Conservation (phyloP, 345 rosid species). For the Adansonia digitata region DNA sequence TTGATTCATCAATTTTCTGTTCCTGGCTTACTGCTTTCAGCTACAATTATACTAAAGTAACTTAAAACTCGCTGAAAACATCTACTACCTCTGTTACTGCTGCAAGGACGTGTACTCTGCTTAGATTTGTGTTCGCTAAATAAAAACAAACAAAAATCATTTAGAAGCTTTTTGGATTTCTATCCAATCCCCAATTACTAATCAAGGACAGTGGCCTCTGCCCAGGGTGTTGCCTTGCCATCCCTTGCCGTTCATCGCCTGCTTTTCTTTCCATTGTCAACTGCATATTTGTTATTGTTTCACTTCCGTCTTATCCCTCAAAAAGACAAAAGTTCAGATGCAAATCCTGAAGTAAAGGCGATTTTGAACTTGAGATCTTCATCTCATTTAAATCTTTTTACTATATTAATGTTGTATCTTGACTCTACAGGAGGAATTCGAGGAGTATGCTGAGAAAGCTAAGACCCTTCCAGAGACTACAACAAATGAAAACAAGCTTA, state of each 20-base stretch:
- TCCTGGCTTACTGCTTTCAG: background rate
- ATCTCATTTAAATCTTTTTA: too few species aligned
- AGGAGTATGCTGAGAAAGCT: constrained; percentile 49
- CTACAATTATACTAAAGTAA: background rate
- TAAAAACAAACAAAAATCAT: too few species aligned
- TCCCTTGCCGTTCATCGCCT: background rate
- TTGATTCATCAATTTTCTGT: background rate
- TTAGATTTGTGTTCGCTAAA: too few species aligned
- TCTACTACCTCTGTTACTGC: too few species aligned
- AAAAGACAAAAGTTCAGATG: background rate
- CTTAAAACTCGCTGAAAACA: background rate
- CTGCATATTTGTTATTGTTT: background rate
- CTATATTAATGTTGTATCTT: background rate
- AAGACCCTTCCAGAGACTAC: constrained; percentile 50
- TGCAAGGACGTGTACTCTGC: too few species aligned
- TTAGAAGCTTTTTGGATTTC: background rate
- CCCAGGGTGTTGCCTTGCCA: background rate
- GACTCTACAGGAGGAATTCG: constrained; percentile 50
- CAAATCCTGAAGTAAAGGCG: background rate
- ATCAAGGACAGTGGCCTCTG: background rate
- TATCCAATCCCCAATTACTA: background rate
- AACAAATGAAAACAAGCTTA: constrained; percentile 52
- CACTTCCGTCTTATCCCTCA: background rate
- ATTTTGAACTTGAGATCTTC: background rate
- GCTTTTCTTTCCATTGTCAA: background rate